Percentiles rank a stretch among this genome's conserved stretches.
These are phyloP conservation scores for Metarhizium album DNA, from an alignment of 2,329 filamentous ascomycete species.

Conservation along the genomic window DNA sequence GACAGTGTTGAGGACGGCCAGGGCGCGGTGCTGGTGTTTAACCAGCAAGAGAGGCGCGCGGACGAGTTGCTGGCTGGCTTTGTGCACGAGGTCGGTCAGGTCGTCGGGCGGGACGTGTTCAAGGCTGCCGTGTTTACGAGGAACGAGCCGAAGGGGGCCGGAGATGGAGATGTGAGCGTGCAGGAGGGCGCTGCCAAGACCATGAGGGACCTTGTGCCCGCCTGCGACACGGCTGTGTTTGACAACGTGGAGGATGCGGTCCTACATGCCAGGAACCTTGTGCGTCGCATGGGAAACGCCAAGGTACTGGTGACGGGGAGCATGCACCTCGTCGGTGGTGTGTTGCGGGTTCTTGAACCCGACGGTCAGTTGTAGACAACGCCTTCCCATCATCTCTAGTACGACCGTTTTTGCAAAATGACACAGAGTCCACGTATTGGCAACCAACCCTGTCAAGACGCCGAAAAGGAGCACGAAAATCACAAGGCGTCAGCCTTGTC, in stretches of 20 bases:
- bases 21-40: slow-evolving; percentile 63
- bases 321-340: slow-evolving; percentile 70
- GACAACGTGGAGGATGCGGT: slow-evolving; percentile 67
- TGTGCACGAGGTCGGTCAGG: slow-evolving; percentile 40
- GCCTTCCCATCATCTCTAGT: neutral
- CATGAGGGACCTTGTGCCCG: slow-evolving; percentile 46
- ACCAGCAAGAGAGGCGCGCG: slow-evolving; percentile 81
- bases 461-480: neutral
- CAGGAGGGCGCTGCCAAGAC: slow-evolving; percentile 55
- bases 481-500: slow-evolving; percentile 34
- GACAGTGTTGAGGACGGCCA: slow-evolving; percentile 25
- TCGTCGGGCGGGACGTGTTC: slow-evolving; percentile 40
- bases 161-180: slow-evolving; percentile 37
- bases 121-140: slow-evolving; percentile 70
- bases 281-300: slow-evolving; percentile 21
- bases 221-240: slow-evolving; percentile 34
- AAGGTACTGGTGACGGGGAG: slow-evolving; percentile 68
- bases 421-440: too few species aligned
- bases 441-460: neutral
- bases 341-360: slow-evolving; percentile 59
- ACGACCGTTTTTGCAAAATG: neutral
- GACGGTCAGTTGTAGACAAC: slow-evolving; percentile 22
- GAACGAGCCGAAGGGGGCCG: slow-evolving; percentile 39
- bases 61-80: slow-evolving; percentile 52
- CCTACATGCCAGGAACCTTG: slow-evolving; percentile 36